A percentile compares a stretch with the other conserved stretches of the same genome.
Conservation (phyloP, 176 grass and related monocot genomes). For the Dactylis glomerata region DNA sequence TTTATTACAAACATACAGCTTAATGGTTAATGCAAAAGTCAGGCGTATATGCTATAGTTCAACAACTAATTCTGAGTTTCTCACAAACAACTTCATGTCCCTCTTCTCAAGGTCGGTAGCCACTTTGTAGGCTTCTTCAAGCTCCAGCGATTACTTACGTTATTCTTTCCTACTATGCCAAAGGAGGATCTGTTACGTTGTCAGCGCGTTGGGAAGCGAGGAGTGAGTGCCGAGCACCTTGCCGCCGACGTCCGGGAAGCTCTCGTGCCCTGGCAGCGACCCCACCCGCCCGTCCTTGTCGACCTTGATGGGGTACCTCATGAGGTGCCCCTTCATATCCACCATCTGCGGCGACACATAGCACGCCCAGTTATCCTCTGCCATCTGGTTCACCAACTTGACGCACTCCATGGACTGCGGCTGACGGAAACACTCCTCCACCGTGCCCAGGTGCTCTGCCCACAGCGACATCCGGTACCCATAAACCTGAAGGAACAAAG, state of each 20-base stretch:
- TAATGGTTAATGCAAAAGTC: not conserved
- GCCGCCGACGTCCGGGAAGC: conserved; percentile 73
- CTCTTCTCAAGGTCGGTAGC: not conserved
- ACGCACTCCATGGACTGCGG: conserved; percentile 65
- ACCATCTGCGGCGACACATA: conserved; percentile 44
- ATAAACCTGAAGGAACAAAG: conserved; percentile 55
- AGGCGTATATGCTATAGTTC: not conserved
- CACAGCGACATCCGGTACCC: conserved; percentile 88
- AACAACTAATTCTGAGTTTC: not conserved
- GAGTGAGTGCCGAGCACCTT: conserved; percentile 61
- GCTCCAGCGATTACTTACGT: not conserved
- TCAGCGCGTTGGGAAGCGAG: conserved; percentile 51
- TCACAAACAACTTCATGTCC: not conserved
- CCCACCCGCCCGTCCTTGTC: conserved; percentile 43
- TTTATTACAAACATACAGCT: not conserved
- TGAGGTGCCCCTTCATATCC: conserved; percentile 61
- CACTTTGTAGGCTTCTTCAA: not conserved
- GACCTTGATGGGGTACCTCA: conserved; percentile 67
- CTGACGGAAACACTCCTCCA: conserved; percentile 46
- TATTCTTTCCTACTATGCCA: not conserved
- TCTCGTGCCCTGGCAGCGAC: conserved; percentile 43
- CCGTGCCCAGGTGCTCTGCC: conserved; percentile 64
- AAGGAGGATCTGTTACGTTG: conserved; percentile 28
- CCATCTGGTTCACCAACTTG: conserved; percentile 49
- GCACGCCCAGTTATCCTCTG: conserved; percentile 55